Base-by-base conservation (phyloP, 768 basidiomycete genomes). In the Suillus americanus region DNA sequence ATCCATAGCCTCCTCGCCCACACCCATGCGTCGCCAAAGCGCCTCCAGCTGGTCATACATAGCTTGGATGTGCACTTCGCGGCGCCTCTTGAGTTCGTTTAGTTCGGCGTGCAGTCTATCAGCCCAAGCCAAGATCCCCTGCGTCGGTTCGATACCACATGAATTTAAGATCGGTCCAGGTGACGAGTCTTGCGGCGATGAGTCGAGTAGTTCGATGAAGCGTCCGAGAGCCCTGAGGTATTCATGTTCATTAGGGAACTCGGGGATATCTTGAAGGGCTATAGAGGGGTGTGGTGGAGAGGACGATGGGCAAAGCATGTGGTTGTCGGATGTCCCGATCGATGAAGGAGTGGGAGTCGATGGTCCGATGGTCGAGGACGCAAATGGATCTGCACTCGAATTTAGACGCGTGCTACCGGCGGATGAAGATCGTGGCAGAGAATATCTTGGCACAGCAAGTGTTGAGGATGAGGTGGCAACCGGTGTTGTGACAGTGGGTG, bases 31-130 rank as follows among this genome's bases (percentile, higher is more conserved):
- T 64, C 83, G 84, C 97, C 97, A 99, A 3, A 99, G 83, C 0
- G 88, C 88, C 73, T 97, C 96, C 1, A 99, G 83, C 67, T 94
- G 88, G 75, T 99, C 95, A 72, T 95, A 99, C 82, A 98, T 90
- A 0, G 89, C 84, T 74, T 99, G 97, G 37, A 99, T 98, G 67
- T 89, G 87, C 1, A 85, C 78, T 71, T 97, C 95, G 14, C 95
- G 84, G 37, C 84, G 79, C 43, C 84, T 82, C 76, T 95, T 95
- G 60, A 87, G 80, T 16, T 91, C 88, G 64, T 89, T 87, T 62
- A 97, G 83, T 60, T 87, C 82, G 5, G 78, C 64, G 60, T 82
- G 83, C 63, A 87, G 78, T 20, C 79, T 77, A 37, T 85, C 80
- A 0, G 91, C 89, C 88, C 94, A 95, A 9, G 80, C 70, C 35